Conservation (phyloP, 768 basidiomycete genomes). For the Auriculariales sp. region DNA sequence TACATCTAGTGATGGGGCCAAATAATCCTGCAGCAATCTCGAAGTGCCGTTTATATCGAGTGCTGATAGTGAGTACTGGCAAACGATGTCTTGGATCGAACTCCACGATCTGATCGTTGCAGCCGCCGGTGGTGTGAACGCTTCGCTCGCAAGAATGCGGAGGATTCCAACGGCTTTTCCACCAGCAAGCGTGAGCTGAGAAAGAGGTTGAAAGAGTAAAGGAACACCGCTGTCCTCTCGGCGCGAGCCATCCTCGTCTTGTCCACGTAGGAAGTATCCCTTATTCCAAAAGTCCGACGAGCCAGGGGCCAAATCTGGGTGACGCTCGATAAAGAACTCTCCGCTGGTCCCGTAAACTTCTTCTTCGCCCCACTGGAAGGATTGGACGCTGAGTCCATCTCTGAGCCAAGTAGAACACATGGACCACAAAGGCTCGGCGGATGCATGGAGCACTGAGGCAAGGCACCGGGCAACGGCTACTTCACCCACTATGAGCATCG, state of each 20-base stretch:
- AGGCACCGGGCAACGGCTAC: constrained; percentile 37
- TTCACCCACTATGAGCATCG: constrained; percentile 47
- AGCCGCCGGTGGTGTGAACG: not conserved
- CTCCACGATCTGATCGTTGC: too few relatives aligned
- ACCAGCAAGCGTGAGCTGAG: constrained; percentile 42
- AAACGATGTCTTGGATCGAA: too few relatives aligned
- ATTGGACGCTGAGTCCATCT: constrained; percentile 46
- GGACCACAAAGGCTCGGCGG: constrained; percentile 57
- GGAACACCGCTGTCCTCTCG: constrained; percentile 28
- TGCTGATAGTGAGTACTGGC: too few relatives aligned
- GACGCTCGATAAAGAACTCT: constrained; percentile 68
- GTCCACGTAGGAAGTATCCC: constrained; percentile 45
- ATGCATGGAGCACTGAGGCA: constrained; percentile 43
- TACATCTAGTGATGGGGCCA: too few relatives aligned
- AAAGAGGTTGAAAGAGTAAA: constrained; percentile 44
- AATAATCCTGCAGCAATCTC: too few relatives aligned
- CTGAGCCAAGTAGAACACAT: constrained; percentile 61
- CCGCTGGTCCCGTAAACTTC: constrained; percentile 23
- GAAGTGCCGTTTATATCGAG: too few relatives aligned
- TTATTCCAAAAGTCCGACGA: constrained; percentile 65
- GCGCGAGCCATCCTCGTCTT: constrained; percentile 11
- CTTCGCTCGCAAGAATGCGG: constrained; percentile 22
- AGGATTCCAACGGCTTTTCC: constrained; percentile 71
- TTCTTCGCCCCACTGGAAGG: not conserved
- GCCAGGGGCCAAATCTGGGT: constrained; percentile 42